Percentiles rank a stretch among this genome's conserved stretches.
phyloP scores from a whole-genome alignment of 2,329 filamentous ascomycete species.

The Xylaria sp. region DNA sequence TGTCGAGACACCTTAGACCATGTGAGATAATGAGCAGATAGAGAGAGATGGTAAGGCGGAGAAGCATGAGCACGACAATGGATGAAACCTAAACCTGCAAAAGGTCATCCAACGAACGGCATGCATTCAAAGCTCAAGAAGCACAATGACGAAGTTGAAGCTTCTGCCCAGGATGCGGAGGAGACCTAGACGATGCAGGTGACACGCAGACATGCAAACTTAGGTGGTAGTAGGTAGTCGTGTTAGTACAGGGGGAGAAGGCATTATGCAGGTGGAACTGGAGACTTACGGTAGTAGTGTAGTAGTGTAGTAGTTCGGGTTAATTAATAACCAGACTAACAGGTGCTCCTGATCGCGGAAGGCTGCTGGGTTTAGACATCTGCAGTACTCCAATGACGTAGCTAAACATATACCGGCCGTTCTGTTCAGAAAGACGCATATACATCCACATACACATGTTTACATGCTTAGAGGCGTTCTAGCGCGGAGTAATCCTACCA shows the following conservation, averaged over 20 bases:
- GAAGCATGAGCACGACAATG: not conserved
- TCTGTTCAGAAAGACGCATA: not conserved
- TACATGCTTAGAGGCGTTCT: no score
- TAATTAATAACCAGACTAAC: not conserved
- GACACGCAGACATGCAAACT: constrained; percentile 21
- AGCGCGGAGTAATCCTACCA: no score
- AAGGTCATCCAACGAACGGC: not conserved
- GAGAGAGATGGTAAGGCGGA: not conserved
- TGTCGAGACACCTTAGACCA: not conserved
- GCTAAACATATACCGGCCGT: not conserved
- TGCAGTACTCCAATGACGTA: not conserved
- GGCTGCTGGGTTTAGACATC: not conserved
- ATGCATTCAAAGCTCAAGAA: constrained; percentile 18
- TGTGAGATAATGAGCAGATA: constrained; percentile 5
- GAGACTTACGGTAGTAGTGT: not conserved
- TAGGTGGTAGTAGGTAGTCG: not conserved
- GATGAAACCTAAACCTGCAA: not conserved
- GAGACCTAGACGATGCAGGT: constrained; percentile 15
- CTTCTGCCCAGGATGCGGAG: not conserved
- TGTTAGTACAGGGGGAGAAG: not conserved
- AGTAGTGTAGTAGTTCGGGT: not conserved
- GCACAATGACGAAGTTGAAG: constrained; percentile 40
- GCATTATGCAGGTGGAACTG: not conserved
- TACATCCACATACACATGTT: no score
- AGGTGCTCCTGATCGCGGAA: not conserved